Evolutionary conservation across 192 early-diverging fungal genomes (phyloP).

Genomic region (Phlyctochytrium arcticum): DNA sequence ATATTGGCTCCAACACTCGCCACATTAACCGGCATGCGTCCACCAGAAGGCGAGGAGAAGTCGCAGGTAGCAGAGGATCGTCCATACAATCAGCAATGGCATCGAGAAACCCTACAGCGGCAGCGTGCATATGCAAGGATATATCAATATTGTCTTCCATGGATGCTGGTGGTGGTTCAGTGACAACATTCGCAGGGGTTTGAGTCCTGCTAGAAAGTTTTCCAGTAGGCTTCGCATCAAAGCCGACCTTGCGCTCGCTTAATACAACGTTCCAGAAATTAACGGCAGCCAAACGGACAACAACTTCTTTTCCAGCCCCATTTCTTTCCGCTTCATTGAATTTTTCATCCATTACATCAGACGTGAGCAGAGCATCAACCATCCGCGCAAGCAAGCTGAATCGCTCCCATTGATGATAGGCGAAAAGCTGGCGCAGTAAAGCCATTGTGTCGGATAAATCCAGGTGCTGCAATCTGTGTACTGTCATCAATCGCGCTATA

Average conservation of each 20-base stretch:
- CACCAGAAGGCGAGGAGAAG: conserved; percentile 25
- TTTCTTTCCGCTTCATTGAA: neutral
- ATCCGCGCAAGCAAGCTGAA: conserved; percentile 27
- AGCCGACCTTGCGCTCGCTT: conserved; percentile 34
- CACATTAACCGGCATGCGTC: conserved; percentile 32
- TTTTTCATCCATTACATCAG: neutral
- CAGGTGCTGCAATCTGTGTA: conserved; percentile 9
- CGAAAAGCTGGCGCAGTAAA: conserved; percentile 24
- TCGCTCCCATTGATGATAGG: conserved; percentile 32
- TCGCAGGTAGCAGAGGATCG: neutral
- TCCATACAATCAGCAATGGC: conserved; percentile 34
- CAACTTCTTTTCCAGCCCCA: conserved; percentile 19
- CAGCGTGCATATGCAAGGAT: conserved; percentile 20
- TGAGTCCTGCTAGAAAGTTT: neutral
- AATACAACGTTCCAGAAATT: conserved; percentile 36
- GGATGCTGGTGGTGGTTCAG: too few species aligned
- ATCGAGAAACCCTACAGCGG: conserved; percentile 23
- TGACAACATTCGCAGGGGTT: too few species aligned
- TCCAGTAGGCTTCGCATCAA: conserved; percentile 1
- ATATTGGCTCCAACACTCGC: conserved; percentile 35
- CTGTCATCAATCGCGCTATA: conserved; percentile 15
- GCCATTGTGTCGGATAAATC: conserved; percentile 23
- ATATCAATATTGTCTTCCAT: too few species aligned
- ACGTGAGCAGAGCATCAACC: conserved; percentile 19
- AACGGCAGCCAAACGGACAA: conserved; percentile 22